These are phyloP conservation scores for Ophiostoma novo-ulmi DNA, from an alignment of 2,329 filamentous ascomycete species.

Conservation along the genomic window DNA sequence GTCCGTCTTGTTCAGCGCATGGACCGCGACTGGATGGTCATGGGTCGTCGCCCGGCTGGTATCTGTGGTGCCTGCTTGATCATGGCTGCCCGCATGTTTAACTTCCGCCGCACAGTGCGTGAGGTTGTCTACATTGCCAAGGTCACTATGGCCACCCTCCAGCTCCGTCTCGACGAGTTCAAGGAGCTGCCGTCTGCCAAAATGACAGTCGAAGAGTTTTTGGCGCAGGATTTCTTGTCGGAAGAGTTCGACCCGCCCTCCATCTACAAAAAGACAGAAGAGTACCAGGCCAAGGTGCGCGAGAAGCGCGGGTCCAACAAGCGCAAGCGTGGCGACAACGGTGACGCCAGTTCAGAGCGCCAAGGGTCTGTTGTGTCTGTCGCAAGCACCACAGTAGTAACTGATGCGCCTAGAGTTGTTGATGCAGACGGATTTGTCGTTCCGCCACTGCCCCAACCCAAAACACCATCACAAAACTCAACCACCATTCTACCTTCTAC, in stretches of 20 bases:
- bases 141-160: constrained; percentile 88
- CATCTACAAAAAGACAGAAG: constrained; percentile 62
- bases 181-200: constrained; percentile 77
- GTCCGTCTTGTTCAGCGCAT: constrained; percentile 84
- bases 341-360: constrained; percentile 19
- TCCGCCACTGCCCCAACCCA: constrained; percentile 43
- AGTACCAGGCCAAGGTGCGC: constrained; percentile 51
- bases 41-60: constrained; percentile 86
- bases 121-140: constrained; percentile 99
- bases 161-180: constrained; percentile 88
- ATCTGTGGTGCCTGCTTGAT: constrained; percentile 92
- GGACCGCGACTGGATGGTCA: constrained; percentile 96
- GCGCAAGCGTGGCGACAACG: constrained; percentile 39
- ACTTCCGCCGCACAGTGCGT: constrained; percentile 84
- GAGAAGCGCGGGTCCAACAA: constrained; percentile 44
- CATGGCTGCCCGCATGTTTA: constrained; percentile 95
- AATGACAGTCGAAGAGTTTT: constrained; percentile 77
- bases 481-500: neutral
- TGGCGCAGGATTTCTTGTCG: constrained; percentile 55
- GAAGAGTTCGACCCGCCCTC: constrained; percentile 71
- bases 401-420: constrained; percentile 2
- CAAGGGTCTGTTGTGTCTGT: constrained; percentile 13
- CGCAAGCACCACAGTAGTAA: neutral
- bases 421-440: constrained; percentile 67
- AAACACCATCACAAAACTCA: neutral